Evolutionary conservation across 2,329 filamentous ascomycete genomes (phyloP).

Genomic region (Trichoderma breve): DNA sequence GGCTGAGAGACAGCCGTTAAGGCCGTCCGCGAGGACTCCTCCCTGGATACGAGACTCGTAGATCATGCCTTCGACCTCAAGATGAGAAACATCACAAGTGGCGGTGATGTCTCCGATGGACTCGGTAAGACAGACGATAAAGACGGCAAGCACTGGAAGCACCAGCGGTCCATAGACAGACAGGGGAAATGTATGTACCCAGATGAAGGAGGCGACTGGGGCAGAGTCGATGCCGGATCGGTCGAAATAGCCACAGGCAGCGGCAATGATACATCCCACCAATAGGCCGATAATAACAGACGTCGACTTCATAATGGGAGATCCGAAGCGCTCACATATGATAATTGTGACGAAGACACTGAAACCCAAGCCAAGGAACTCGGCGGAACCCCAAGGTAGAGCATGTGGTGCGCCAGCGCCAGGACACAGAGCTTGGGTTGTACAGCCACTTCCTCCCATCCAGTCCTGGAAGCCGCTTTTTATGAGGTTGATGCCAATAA

Average conservation of each 20-base stretch:
- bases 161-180: conserved; percentile 71
- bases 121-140: conserved; percentile 73
- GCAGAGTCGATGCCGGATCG: conserved; percentile 67
- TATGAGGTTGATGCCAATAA: conserved; percentile 74
- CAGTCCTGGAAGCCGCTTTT: conserved; percentile 71
- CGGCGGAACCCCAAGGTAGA: conserved; percentile 73
- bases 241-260: conserved; percentile 75
- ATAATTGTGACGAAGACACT: conserved; percentile 78
- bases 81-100: conserved; percentile 74
- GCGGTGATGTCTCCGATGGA: conserved; percentile 79
- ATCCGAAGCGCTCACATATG: conserved; percentile 75
- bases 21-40: conserved; percentile 72
- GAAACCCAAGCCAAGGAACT: conserved; percentile 77
- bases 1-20: conserved; percentile 72
- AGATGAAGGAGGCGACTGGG: conserved; percentile 71
- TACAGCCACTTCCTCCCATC: conserved; percentile 71
- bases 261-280: conserved; percentile 74
- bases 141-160: conserved; percentile 66
- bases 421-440: conserved; percentile 58
- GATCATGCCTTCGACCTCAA: conserved; percentile 68
- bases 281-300: conserved; percentile 73
- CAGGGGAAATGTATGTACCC: conserved; percentile 75
- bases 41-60: conserved; percentile 79
- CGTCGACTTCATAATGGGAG: conserved; percentile 80
- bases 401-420: conserved; percentile 66